Conservation (phyloP, 2,329 filamentous ascomycete species). For the Microdochium bolleyi region DNA sequence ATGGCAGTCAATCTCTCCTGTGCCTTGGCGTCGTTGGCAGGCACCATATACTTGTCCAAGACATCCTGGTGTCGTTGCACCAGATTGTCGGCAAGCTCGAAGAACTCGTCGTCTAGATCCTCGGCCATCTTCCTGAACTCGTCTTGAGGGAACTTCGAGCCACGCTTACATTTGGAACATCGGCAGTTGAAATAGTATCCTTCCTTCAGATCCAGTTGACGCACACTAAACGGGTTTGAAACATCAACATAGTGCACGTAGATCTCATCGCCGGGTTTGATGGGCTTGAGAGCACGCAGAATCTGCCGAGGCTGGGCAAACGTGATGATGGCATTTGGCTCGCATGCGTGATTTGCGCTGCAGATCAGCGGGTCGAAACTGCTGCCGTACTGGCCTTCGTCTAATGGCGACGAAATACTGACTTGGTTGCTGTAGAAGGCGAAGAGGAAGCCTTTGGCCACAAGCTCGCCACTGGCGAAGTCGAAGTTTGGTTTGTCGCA, state of each 20-base stretch:
- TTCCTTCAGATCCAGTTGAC: conserved; percentile 32
- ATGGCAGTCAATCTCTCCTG: conserved; percentile 13
- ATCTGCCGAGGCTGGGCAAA: conserved; percentile 35
- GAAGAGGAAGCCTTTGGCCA: conserved; percentile 10
- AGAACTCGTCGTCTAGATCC: conserved; percentile 9
- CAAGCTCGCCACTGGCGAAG: conserved; percentile 5
- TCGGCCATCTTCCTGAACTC: conserved; percentile 18
- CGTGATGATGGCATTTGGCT: conserved; percentile 36
- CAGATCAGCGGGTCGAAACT: conserved; percentile 18
- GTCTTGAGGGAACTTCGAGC: conserved; percentile 28
- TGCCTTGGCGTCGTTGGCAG: conserved; percentile 4
- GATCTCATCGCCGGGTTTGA: conserved; percentile 39
- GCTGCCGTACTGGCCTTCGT: conserved; percentile 9
- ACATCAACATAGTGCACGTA: conserved; percentile 39
- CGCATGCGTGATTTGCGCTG: conserved; percentile 39
- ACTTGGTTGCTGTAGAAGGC: conserved; percentile 13
- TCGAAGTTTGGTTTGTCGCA: conserved; percentile 8
- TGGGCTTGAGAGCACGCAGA: conserved; percentile 33
- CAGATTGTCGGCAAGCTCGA: conserved; percentile 10
- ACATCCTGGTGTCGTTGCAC: conserved; percentile 5
- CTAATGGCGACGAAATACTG: conserved; percentile 10
- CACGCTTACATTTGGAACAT: conserved; percentile 36
- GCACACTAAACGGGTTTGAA: conserved; percentile 32
- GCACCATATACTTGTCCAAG: conserved; percentile 6
- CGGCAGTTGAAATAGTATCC: conserved; percentile 39